Evolutionary conservation across 305 asterid species (phyloP).

Genomic region (Solanum hybrid): DNA sequence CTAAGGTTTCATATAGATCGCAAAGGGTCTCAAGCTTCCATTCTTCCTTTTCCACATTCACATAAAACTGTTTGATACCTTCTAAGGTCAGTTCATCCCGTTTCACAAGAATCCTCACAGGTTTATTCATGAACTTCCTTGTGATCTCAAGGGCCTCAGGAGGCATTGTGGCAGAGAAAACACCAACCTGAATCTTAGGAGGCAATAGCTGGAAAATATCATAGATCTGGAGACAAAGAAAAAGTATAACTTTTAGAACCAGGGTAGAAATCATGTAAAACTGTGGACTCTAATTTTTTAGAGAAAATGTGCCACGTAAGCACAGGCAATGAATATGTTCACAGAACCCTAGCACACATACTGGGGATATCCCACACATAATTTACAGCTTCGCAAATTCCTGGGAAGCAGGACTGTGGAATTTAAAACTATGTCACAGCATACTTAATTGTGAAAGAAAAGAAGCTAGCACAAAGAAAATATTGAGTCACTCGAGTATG

Average conservation of each 20-base stretch:
- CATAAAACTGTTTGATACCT: constrained; percentile 7
- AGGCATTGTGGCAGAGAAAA: constrained; percentile 24
- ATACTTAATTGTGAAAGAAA: neutral
- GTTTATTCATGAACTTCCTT: constrained; percentile 23
- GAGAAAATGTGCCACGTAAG: neutral
- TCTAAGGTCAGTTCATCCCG: constrained; percentile 23
- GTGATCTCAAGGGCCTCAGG: constrained; percentile 32
- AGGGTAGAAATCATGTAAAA: neutral
- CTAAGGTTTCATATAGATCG: neutral
- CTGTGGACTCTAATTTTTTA: neutral
- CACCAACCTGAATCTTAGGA: constrained; percentile 21
- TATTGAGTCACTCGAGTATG: neutral
- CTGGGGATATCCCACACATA: neutral
- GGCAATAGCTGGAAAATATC: constrained; percentile 25
- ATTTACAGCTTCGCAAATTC: neutral
- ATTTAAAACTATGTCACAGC: neutral
- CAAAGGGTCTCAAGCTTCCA: neutral
- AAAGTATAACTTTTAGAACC: neutral
- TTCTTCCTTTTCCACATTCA: neutral
- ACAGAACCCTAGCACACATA: neutral
- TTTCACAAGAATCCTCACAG: constrained; percentile 24
- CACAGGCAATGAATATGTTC: neutral
- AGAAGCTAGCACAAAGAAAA: neutral
- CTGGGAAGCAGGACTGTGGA: neutral
- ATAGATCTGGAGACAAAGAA: constrained; percentile 10